Conservation (phyloP, 441 rosid genomes). For the Manihot esculenta region DNA sequence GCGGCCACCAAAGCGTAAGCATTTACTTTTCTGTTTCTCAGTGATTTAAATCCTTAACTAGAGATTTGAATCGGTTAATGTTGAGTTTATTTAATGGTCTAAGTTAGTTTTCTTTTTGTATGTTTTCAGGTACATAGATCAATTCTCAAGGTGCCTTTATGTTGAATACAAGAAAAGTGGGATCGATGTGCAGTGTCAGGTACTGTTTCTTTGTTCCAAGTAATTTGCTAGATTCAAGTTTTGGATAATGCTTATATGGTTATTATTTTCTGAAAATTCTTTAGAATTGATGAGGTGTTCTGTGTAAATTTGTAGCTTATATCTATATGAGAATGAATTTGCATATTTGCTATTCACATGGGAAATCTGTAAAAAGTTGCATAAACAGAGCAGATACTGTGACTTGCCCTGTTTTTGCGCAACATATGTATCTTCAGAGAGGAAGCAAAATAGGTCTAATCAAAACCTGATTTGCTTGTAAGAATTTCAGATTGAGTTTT, state of each 20-base stretch:
- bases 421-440: neutral
- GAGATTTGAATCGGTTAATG: neutral
- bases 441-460: neutral
- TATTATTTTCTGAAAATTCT: neutral
- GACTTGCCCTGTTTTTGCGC: neutral
- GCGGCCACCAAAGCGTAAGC: conserved; percentile 87
- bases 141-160: conserved; percentile 81
- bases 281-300: neutral
- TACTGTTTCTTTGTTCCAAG: conserved; percentile 21
- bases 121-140: conserved; percentile 70
- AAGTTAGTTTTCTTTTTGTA: neutral
- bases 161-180: conserved; percentile 89
- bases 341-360: neutral
- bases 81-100: neutral
- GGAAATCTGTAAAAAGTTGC: neutral
- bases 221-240: conserved; percentile 2
- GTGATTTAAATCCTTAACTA: neutral
- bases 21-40: neutral
- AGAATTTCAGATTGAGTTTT: neutral
- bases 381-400: neutral
- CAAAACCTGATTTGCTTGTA: neutral
- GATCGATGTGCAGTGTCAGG: conserved; percentile 96
- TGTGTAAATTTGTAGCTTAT: neutral
- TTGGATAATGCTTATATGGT: neutral
- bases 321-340: neutral